Conservation (phyloP, 2,329 filamentous ascomycete genomes). For the Capronia americana region DNA sequence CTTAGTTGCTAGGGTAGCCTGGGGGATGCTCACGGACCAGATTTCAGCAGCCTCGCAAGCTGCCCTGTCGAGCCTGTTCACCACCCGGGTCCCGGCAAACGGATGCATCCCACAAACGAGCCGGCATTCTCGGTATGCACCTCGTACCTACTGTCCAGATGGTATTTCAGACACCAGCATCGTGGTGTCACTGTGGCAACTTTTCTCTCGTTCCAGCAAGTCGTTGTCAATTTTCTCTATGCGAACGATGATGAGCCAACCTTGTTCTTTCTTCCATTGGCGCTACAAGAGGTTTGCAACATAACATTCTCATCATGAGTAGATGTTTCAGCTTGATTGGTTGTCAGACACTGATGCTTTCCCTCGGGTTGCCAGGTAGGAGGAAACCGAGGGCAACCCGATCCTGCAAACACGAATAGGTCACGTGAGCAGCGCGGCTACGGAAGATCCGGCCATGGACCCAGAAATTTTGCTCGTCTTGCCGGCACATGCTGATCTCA, state of each 20-base stretch:
- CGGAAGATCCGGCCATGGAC: slow-evolving; percentile 2
- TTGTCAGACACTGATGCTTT: not conserved
- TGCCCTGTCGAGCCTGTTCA: slow-evolving; percentile 2
- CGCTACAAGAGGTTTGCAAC: not conserved
- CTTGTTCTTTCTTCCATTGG: not conserved
- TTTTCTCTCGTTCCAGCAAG: slow-evolving; percentile 2
- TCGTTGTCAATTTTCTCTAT: not conserved
- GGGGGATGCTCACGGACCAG: not conserved
- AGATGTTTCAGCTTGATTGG: slow-evolving; percentile 9
- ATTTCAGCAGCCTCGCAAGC: slow-evolving; percentile 4
- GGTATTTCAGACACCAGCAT: not conserved
- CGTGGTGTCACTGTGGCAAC: slow-evolving; percentile 26
- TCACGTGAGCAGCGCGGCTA: slow-evolving; percentile 24
- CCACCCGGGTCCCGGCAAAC: not conserved
- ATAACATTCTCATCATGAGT: slow-evolving; percentile 4
- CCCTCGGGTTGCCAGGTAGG: slow-evolving; percentile 3
- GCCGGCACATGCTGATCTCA: not conserved
- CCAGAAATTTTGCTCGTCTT: not conserved
- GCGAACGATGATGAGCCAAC: not conserved
- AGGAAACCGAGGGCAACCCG: too few relatives aligned
- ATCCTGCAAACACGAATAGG: not conserved
- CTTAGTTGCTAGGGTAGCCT: slow-evolving; percentile 10
- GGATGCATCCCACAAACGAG: not conserved
- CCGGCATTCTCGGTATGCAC: not conserved
- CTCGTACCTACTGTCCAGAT: not conserved